Base-by-base conservation (phyloP, 352 stramenopile genomes). In the Pythium pyrilobum region DNA sequence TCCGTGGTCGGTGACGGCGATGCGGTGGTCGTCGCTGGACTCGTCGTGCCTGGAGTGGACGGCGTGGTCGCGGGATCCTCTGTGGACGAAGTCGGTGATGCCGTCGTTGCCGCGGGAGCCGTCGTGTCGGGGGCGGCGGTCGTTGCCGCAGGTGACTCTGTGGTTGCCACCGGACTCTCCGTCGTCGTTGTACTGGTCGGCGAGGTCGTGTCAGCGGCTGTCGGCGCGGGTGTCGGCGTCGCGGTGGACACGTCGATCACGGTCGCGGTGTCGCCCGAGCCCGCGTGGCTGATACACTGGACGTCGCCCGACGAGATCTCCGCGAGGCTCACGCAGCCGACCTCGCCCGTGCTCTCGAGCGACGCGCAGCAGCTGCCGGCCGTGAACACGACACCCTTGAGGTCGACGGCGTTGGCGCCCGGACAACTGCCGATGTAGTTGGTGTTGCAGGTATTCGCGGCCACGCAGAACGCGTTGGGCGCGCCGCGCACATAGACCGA, bases 341-440 rank as follows among this genome's bases (percentile, higher is more conserved):
- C 45, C 9, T 42, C 45, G 12, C 46, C 46, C 3, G 55, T 52
- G 29, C 20, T 32, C 10, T 53, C 36, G 1, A 62, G 38, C 45
- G 31, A 24, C 20, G 55, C 37, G 46, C 55, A 62, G 55, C 55
- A 62, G 46, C 55, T 62, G 28, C 45, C 55, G 18, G 16, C 13
- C 28, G 46, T 1, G 4, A 62, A 23, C 31, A 24, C 10, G 28
- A 41, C 29, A 39, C 55, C 55, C 11, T 39, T 44, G 45, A 36
- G n/a, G 32, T 62, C 55, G 9, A 41, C 37, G 28, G 45, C 44
- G 25, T n/a, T 24, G 15, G 45, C 28, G 28, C 45, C 39, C 1
- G 55, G 55, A 29, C 55, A 62, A n/a, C 16, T 29, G 16, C 40
- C 55, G 15, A 36, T 39, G 18, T 41, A 46, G 42, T 52, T 59